Evolutionary conservation across 1,284 basidiomycete genomes (phyloP), one percentile per base, ranked within the genome.

Genomic region (Pulveroboletus ridleyi): DNA sequence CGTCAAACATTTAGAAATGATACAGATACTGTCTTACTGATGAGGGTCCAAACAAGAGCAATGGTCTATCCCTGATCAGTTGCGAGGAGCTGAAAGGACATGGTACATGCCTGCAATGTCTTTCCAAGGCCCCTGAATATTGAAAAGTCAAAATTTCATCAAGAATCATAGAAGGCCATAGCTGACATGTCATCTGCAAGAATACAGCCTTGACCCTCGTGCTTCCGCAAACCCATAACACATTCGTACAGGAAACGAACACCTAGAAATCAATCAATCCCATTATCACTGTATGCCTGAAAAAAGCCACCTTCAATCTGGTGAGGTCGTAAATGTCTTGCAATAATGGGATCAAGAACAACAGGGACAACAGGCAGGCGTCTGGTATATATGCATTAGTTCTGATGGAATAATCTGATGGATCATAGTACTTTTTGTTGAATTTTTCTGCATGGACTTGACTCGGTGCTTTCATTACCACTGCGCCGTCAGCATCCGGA

Each of bases 191-290:
- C 97, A 77, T 99, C 98, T 2, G 97, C 98, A 39, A 99, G 84
- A 67, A 99, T 99, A 71, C 95, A 97, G 2, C 98, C 98, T 70
- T 95, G 86, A 11, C 91, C 91, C 76, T 96, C 94, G 66, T 94
- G 91, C 70, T 90, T 92, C 42, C 93, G 86, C 76, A 99, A 83
- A 13, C 96, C 96, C 95, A 98, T 98, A 25, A 97, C 93, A 69
- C 92, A 94, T 76, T 97, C 95, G 76, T 99, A 99, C 82, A 99
- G 83, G 77, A 99, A 99, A 75, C 89, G 85, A 49, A 94, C 84
- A 53, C 92, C 91, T 91, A 64, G 46, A 62, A 29, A 29, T 29
- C 29, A 52, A 66, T 62, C 41, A 64, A 57, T 46, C 61, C 56
- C 47, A 56, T 59, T 25, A 9, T 57, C 25, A 52, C 17, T 58